Evolutionary conservation across 345 rosid genomes (phyloP).

Genomic region (Camelina laxa): DNA sequence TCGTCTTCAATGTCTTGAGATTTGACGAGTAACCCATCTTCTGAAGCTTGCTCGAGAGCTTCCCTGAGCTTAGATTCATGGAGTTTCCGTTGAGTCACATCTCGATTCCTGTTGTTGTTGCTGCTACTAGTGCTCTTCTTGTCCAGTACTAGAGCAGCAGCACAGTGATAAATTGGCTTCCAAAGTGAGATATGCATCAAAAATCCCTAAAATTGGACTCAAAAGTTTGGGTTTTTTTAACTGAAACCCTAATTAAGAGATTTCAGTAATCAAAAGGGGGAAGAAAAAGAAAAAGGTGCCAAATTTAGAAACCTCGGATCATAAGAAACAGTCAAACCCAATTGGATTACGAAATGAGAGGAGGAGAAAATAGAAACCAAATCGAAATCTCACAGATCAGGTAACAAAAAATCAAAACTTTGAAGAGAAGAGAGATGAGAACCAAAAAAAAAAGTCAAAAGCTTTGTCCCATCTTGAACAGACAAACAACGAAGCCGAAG

Average conservation of each 20-base stretch:
- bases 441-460: conserved; percentile 33
- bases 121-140: conserved; percentile 57
- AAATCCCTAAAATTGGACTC: conserved; percentile 11
- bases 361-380: conserved; percentile 2
- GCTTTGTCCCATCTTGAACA: conserved; percentile 36
- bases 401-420: conserved; percentile 18
- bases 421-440: not conserved
- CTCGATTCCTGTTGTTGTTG: conserved; percentile 53
- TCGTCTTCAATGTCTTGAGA: conserved; percentile 77
- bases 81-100: conserved; percentile 74
- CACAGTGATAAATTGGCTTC: conserved; percentile 98
- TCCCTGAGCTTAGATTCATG: conserved; percentile 89
- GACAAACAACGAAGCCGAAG: not conserved
- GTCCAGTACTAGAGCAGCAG: conserved; percentile 88
- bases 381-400: conserved; percentile 20
- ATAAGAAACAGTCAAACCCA: conserved; percentile 27
- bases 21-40: conserved; percentile 84
- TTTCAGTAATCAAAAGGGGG: conserved; percentile 1
- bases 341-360: conserved; percentile 16
- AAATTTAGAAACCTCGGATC: conserved; percentile 34
- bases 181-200: conserved; percentile 96
- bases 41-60: conserved; percentile 96
- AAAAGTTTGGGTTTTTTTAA: not conserved
- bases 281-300: conserved; percentile 18
- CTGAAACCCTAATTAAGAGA: conserved; percentile 17